Base-by-base conservation (phyloP, 306 rosid genomes). In the Senna tora region DNA sequence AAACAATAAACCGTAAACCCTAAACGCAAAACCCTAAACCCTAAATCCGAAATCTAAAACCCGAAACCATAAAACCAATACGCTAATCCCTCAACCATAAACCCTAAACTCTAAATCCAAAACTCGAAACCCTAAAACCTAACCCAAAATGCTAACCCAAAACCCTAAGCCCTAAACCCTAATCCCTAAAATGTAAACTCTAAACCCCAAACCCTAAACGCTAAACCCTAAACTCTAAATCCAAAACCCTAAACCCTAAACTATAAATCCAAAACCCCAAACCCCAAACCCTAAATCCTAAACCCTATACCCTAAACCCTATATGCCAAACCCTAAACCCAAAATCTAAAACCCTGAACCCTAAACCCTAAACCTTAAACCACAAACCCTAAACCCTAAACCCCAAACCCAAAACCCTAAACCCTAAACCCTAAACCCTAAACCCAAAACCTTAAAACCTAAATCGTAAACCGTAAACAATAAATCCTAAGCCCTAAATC, bases 381-480 rank as follows among this genome's bases (percentile, higher is more conserved):
- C 67, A 17, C 25, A 7, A 61, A 61, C 16, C 47, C 67, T 9
- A 15, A 17, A 36, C 16, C 47, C 47, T 25, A 15, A 61, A 61
- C 16, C 67, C 49, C 14, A 61, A 61, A 38, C 49, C 67, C 13
- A 14, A 61, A 43, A 61, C 67, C 56, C 71, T 17, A 65, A 65
- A 21, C 71, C 71, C 53, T n/a, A 43, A 43, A 65, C 55, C 55
- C 72, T 36, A 67, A 22, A 43, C 57, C 72, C 66, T 49, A 67
- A 67, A 45, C 72, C 72, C 22, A n/a, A 45, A 45, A 47, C 56
- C 72, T 39, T 19, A 63, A 63, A 47, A 22, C 57, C 36, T 30
- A 45, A 67, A 25, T 57, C 39, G 19, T 7, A 45, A 45, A 47
- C 72, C n/a, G n/a, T n/a, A n/a, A n/a, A n/a, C n/a, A n/a, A n/a